Evolutionary conservation across 1,284 basidiomycete species (phyloP).

Genomic region (Sporisorium graminicola): DNA sequence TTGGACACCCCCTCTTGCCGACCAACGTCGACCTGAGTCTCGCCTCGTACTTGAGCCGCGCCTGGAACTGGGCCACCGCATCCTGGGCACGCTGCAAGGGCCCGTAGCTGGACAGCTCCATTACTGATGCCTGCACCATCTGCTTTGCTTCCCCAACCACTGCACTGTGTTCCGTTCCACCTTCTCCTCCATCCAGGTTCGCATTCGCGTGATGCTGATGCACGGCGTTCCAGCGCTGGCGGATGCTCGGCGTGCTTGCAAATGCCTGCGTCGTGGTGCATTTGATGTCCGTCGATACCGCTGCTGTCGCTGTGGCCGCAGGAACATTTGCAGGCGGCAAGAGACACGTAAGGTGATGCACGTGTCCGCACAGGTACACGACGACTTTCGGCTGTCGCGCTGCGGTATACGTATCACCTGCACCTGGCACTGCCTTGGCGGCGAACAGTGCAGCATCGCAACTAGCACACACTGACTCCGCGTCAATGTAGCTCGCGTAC

Average conservation of each 20-base stretch:
- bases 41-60: conserved; percentile 44
- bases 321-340: conserved; percentile 35
- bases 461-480: conserved; percentile 39
- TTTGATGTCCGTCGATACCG: conserved; percentile 9
- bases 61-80: conserved; percentile 27
- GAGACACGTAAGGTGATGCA: conserved; percentile 58
- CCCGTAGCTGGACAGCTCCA: conserved; percentile 36
- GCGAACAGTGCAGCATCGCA: conserved; percentile 50
- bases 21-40: conserved; percentile 34
- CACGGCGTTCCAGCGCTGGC: conserved; percentile 28
- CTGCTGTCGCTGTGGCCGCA: neutral
- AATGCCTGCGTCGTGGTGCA: conserved; percentile 46
- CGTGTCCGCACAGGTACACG: conserved; percentile 64
- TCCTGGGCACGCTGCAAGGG: conserved; percentile 31
- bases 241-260: conserved; percentile 18
- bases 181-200: neutral
- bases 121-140: neutral
- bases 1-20: conserved; percentile 37
- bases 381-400: conserved; percentile 36
- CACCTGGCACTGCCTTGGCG: neutral
- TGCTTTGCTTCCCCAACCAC: conserved; percentile 13
- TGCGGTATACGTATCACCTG: conserved; percentile 16
- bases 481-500: conserved; percentile 54
- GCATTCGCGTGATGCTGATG: neutral
- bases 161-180: neutral